Base-by-base conservation (phyloP, 139 green algal species). In the Trebouxia sp. region DNA sequence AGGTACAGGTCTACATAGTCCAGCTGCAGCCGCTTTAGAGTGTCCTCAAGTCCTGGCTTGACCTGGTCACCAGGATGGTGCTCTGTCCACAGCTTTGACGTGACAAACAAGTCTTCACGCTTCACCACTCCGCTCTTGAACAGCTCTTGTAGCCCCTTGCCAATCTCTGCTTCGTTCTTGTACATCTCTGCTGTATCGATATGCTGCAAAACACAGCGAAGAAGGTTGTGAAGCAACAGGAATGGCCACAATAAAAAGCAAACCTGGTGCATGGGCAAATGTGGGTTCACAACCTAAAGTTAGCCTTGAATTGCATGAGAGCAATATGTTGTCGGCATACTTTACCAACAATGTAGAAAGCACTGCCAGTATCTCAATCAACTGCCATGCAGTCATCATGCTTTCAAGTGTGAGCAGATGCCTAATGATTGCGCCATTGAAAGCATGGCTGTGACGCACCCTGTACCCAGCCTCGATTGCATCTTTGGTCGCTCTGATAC, bases 1-100 rank as follows among this genome's bases (percentile, higher is more conserved):
- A 98, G 87, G 83, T 96, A 98, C 5, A 98, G 82, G 82, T 97
- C 95, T 1, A 98, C 79, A 74, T 98, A 96, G n/a, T 90, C 77
- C 22, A 97, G 56, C 65, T 91, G 85, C 28, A 98, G 86, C 70
- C 95, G 53, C 6, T 22, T 12, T 26, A 77, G 41, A 28, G 12
- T 56, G 14, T 53, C 90, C 50, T 81, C 76, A 41, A 98, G 84
- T 1, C 80, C 90, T 30, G 82, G 65, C 15, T 81, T 38, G 48
- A 82, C 85, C 1, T 84, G 79, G 4, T 75, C 76, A 28, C 70
- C 45, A 8, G 78, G 53, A 39, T 82, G 77, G 35, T 83, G 42
- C 30, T 77, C 41, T 15, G 55, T 77, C 55, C 56, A 76, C 6
- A 84, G 50, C 80, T 87, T 87, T 43, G 75, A 82, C 7, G 82